Evolutionary conservation across 1,139 yeast genomes (phyloP).

Genomic region (Geotrichum klebahnii): DNA sequence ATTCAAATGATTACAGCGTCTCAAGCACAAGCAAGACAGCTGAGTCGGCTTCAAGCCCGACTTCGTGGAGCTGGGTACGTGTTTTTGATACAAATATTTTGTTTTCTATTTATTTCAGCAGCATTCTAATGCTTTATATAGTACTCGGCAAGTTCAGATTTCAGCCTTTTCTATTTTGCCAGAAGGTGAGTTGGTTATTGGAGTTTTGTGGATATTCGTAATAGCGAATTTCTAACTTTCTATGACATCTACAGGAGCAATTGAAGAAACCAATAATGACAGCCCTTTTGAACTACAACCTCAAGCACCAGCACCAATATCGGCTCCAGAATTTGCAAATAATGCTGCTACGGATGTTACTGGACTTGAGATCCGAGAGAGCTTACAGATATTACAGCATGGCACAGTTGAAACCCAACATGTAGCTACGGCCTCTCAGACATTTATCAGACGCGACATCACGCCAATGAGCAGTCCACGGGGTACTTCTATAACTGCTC

Average conservation of each 20-base stretch:
- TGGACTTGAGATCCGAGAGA: not conserved
- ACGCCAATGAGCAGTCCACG: constrained; percentile 10
- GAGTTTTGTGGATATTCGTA: not conserved
- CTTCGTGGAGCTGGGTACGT: constrained; percentile 32
- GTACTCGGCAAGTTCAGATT: constrained; percentile 21
- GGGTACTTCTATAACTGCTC: not conserved
- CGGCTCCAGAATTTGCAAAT: not conserved
- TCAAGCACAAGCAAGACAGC: constrained; percentile 7
- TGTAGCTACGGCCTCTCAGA: constrained; percentile 4
- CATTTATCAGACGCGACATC: constrained; percentile 6
- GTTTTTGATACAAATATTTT: not conserved
- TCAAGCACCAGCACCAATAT: not conserved
- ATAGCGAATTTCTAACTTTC: no score
- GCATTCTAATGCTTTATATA: constrained; percentile 9
- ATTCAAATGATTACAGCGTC: not conserved
- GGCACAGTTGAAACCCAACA: constrained; percentile 7
- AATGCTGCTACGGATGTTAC: not conserved
- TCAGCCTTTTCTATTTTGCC: constrained; percentile 17
- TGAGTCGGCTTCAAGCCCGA: constrained; percentile 27
- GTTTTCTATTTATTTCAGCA: not conserved
- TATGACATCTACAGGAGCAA: no score
- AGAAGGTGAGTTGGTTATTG: not conserved
- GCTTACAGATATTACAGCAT: not conserved
- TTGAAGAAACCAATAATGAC: no score
- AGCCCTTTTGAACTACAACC: no score